Evolutionary conservation across 176 grass and related monocot genomes (phyloP).

Genomic region (Aegilops speltoides): DNA sequence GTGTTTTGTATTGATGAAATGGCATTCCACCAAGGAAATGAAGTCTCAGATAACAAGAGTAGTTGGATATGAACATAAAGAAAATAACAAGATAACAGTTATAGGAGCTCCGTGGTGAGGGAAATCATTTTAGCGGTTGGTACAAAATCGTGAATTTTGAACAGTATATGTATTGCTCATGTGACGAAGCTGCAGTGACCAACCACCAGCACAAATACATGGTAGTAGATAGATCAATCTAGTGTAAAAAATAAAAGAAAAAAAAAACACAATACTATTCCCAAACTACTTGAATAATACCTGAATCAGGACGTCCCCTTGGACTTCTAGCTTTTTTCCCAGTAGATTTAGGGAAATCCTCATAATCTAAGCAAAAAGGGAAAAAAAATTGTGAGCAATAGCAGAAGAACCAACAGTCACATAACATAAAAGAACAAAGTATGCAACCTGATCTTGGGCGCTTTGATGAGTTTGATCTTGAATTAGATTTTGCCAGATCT

Average conservation of each 20-base stretch:
- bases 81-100: background rate
- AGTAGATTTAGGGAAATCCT: conserved; percentile 29
- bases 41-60: conserved; percentile 19
- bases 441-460: conserved; percentile 67
- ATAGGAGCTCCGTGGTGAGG: background rate
- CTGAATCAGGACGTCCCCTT: conserved; percentile 65
- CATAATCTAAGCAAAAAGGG: conserved; percentile 43
- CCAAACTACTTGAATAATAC: conserved; percentile 39
- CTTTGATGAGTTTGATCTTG: conserved; percentile 57
- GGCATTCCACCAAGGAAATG: conserved; percentile 10
- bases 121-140: conserved; percentile 13
- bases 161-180: background rate
- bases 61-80: conserved; percentile 9
- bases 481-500: conserved; percentile 92
- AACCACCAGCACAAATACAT: background rate
- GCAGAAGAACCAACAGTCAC: background rate
- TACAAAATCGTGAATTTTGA: conserved; percentile 14
- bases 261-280: background rate
- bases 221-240: background rate
- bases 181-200: background rate
- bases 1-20: conserved; percentile 53
- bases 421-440: background rate
- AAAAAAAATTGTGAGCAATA: background rate
- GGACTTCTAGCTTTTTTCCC: conserved; percentile 58
- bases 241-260: background rate